Evolutionary conservation across 345 rosid species (phyloP), one percentile per base, ranked within the genome.

Genomic region (Sisymbrium altissimum): DNA sequence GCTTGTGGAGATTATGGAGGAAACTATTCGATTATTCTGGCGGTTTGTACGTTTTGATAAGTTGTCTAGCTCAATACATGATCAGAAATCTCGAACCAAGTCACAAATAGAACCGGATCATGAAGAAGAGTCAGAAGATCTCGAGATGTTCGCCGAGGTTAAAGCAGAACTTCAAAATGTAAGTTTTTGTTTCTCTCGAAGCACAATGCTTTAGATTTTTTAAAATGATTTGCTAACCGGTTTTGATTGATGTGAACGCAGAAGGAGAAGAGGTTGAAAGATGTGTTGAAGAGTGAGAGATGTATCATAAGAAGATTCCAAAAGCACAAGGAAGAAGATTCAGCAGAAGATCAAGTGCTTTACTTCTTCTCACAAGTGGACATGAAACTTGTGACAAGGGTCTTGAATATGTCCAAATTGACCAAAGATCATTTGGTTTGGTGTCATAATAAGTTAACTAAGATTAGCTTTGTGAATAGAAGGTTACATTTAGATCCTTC

Each of bases 331-430:
- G 77, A 78, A 43, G 77, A 78, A 46, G 80, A 70, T 14, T 54
- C 75, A 29, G 0, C 59, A 36, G 77, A 77, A 19, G 90, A 91
- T 25, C 89, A 86, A 66, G 96, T 83, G 8, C 87, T 88, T 40
- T 76, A 72, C 70, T 95, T 95, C 80, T 89, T 95, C 78, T 88
- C 91, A n/a, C 97, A 91, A 64, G 96, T 95, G 64, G 97, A 95
- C 71, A 83, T 91, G 95, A 89, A 78, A 73, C 73, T 95, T 39
- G 97, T 95, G 66, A 83, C 92, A 50, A 92, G 99, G 39, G 97
- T 88, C 17, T 79, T 95, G 63, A 87, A 81, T 52, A 89, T 90
- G 99, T 83, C 97, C 0, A 92, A 87, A 66, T 30, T 95, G 68
- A 85, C 92, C 0, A 77, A 76, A 0, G 97, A 95, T 11, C 99